Evolutionary conservation across 257 asterid genomes (phyloP), one percentile per base, ranked within the genome.

Genomic region (Nicotiana paniculata): DNA sequence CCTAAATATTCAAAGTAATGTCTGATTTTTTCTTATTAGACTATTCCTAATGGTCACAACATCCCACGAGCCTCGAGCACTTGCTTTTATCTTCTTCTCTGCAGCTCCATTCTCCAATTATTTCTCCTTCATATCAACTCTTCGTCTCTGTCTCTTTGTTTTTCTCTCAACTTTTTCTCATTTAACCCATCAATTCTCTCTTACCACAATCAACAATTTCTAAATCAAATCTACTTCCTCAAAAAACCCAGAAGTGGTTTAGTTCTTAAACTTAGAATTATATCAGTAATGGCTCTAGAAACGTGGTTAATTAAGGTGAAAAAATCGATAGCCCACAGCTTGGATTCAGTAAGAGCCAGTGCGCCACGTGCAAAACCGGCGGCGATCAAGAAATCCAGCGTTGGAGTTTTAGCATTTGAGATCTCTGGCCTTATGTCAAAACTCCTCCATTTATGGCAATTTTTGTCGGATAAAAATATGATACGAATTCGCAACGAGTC

Each of bases 401-500:
- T 92, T 62, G 97, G 95, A 59, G 97, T 96, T 61, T 65, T 96
- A 54, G 93, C 97, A 0, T 96, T 96, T 82, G 99, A 96, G 93
- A 87, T 91, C 81, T 90, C 97, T 6, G 93, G 92, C 6, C 82
- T 93, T 63, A 92, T 93, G 92, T 89, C 98, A 5, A 94, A 96
- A 93, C 91, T 96, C n/a, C 91, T 94, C 81, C 99, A 96, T 65
- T 75, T 96, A 18, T 96, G 97, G 97, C 92, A 90, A 59, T 93
- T 93, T 21, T 87, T 94, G 24, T 89, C 99, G 2, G 97, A 96
- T 83, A 81, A 82, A 4, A 91, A 67, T 65, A 37, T 93, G 0
- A 78, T 86, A 2, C 91, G 97, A 16, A 88, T 96, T 46, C 91
- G 91, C 17, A 85, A 79, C 43, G 97, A 95, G 0, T 88, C 93